Evolutionary conservation across 1,139 yeast genomes (phyloP), one percentile per base, ranked within the genome.

Genomic region (Debaryomyces subglobosus): DNA sequence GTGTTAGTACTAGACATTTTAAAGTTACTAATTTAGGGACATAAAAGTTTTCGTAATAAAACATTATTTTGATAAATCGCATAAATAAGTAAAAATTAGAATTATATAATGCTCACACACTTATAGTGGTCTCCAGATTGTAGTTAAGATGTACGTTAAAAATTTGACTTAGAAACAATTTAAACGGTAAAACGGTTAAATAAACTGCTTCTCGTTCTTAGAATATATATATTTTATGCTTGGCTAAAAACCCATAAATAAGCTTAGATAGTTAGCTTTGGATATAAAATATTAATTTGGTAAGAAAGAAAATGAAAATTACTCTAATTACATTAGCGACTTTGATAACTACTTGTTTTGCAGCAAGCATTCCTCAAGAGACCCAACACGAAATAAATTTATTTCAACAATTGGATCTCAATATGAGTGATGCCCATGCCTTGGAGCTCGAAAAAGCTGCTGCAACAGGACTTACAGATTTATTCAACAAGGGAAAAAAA

Each of bases 401-500:
- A 15, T 12, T 29, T 4, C 21, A 40, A n/a, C 37, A 40, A 40
- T 20, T 40, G 33, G 36, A 15, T 12, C 37, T 40, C 18, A 21
- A 40, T 29, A 9, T 35, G 12, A 40, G 27, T 21, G 41, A 36
- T 13, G 7, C 9, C 9, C 35, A 43, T 32, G 27, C 13, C 3
- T 25, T 35, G 16, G 40, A 37, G 8, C 12, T 43, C 5, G 40
- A 35, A 21, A 8, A 43, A 16, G 40, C 32, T 7, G 25, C 38
- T n/a, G 43, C 43, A 12, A 20, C 37, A 3, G 45, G 45, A 5
- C 15, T 42, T 18, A 18, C 35, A n/a, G 39, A 34, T 23, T 25
- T 35, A 13, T 16, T 42, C 33, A 42, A 34, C 3, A 39, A 39
- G 18, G 47, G 43, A 3, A 39, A 39, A 20, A 39, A 39, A 18